Evolutionary conservation across 805 yeast species (phyloP).

Genomic region (Ogataea chonburiensis): DNA sequence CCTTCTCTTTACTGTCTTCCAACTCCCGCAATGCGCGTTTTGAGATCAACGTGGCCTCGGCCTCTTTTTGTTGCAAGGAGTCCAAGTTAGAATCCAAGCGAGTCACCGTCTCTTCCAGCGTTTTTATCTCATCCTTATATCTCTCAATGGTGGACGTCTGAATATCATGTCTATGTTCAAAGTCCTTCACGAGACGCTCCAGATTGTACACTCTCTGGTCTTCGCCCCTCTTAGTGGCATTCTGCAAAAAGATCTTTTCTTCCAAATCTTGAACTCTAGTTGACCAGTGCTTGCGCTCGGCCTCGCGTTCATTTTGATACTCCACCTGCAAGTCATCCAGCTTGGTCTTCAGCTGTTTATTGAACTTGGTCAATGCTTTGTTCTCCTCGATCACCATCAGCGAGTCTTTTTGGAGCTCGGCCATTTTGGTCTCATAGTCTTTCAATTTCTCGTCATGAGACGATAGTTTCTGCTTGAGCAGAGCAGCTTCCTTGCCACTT

Average conservation of each 20-base stretch:
- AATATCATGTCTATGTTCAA: conserved; percentile 49
- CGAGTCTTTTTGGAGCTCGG: conserved; percentile 48
- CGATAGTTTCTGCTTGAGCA: conserved; percentile 32
- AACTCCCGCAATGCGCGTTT: conserved; percentile 57
- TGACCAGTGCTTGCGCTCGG: conserved; percentile 56
- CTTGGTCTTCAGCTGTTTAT: conserved; percentile 48
- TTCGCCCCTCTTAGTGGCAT: conserved; percentile 49
- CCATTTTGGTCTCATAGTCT: conserved; percentile 28
- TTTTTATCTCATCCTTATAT: conserved; percentile 59
- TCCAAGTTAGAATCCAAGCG: conserved; percentile 45
- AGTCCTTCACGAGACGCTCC: conserved; percentile 53
- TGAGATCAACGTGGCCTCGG: conserved; percentile 41
- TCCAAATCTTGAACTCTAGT: conserved; percentile 54
- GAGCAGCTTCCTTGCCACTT: conserved; percentile 32
- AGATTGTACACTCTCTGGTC: conserved; percentile 48
- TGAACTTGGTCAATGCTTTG: conserved; percentile 56
- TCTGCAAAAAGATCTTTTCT: conserved; percentile 45
- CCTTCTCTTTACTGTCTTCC: conserved; percentile 51
- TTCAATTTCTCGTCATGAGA: conserved; percentile 24
- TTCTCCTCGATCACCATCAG: conserved; percentile 65
- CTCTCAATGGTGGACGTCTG: conserved; percentile 49
- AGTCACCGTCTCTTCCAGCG: conserved; percentile 49
- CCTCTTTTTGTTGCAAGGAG: conserved; percentile 43
- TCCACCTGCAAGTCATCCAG: conserved; percentile 47
- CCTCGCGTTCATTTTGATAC: conserved; percentile 50